These are phyloP conservation scores for Diaporthe sp. DNA, from an alignment of 2,329 filamentous ascomycete genomes.

Conservation along the genomic window DNA sequence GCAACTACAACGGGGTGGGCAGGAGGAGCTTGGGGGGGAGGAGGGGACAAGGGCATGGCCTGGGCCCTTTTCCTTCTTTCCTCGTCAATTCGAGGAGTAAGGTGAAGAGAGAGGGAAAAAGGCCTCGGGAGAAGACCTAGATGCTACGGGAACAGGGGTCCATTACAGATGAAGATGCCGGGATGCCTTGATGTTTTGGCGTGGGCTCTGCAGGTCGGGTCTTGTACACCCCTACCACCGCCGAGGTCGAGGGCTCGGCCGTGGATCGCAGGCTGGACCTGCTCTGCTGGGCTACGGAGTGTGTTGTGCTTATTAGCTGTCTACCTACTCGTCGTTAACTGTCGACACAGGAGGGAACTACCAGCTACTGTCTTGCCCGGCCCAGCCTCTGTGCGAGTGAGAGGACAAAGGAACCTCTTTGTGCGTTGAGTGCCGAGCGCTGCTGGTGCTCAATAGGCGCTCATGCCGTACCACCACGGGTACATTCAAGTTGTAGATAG, in stretches of 20 bases:
- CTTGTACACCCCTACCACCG: slow-evolving; percentile 17
- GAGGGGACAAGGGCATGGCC: not conserved
- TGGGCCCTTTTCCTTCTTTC: not conserved
- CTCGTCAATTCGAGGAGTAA: slow-evolving; percentile 19
- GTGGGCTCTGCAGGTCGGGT: slow-evolving; percentile 9
- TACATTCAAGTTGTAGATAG: not conserved
- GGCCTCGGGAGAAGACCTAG: slow-evolving; percentile 18
- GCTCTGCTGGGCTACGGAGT: not conserved
- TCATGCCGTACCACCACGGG: not conserved
- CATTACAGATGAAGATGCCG: slow-evolving; percentile 13
- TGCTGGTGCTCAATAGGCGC: not conserved
- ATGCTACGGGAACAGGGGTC: slow-evolving; percentile 24
- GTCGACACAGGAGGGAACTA: not conserved
- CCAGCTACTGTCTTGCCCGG: not conserved
- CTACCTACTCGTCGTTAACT: not conserved
- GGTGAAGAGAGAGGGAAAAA: not conserved
- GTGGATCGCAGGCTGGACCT: not conserved
- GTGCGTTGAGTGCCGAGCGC: not conserved
- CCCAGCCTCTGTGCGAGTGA: not conserved
- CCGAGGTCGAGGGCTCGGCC: slow-evolving; percentile 8
- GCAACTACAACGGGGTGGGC: not conserved
- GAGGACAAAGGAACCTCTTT: slow-evolving; percentile 16
- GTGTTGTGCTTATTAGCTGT: not conserved
- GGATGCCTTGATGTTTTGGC: slow-evolving; percentile 27
- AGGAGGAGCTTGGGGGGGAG: not conserved